These are phyloP conservation scores for Trichoderma virens DNA, from an alignment of 495 filamentous ascomycete species.

Conservation along the genomic window DNA sequence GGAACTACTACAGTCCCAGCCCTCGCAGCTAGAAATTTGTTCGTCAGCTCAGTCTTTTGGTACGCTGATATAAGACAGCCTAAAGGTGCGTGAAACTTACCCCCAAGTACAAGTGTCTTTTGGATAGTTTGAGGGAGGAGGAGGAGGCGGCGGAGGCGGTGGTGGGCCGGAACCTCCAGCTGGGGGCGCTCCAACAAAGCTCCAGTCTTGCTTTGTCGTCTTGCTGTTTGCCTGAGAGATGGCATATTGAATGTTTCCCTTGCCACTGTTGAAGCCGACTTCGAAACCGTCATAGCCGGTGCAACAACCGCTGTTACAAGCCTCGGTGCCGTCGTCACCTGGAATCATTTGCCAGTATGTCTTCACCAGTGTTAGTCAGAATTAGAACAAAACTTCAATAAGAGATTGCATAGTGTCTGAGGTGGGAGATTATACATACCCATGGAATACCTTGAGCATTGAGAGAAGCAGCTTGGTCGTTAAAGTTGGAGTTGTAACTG, in stretches of 20 bases:
- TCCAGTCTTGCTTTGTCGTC: not conserved
- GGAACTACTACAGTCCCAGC: not conserved
- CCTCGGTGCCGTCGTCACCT: not conserved
- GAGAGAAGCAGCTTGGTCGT: not conserved
- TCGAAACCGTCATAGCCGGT: not conserved
- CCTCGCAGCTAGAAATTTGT: not conserved
- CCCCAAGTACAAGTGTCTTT: not conserved
- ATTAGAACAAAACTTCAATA: no score
- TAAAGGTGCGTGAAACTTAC: not conserved
- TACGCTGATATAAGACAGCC: not conserved
- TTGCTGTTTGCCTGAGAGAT: not conserved
- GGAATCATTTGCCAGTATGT: not conserved
- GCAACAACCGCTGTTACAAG: not conserved
- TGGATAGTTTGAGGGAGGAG: not conserved
- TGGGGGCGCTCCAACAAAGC: not conserved
- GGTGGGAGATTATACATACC: not conserved
- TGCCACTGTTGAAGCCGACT: constrained; percentile 2
- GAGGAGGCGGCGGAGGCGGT: not conserved
- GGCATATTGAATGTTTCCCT: not conserved
- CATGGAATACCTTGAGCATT: not conserved
- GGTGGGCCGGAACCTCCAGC: not conserved
- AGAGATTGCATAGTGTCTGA: not conserved
- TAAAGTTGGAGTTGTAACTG: not conserved
- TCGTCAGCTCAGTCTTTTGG: not conserved
- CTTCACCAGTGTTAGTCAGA: not conserved